These are phyloP conservation scores for Podospora pseudoanserina DNA, from an alignment of 495 filamentous ascomycete genomes.

Conservation along the genomic window DNA sequence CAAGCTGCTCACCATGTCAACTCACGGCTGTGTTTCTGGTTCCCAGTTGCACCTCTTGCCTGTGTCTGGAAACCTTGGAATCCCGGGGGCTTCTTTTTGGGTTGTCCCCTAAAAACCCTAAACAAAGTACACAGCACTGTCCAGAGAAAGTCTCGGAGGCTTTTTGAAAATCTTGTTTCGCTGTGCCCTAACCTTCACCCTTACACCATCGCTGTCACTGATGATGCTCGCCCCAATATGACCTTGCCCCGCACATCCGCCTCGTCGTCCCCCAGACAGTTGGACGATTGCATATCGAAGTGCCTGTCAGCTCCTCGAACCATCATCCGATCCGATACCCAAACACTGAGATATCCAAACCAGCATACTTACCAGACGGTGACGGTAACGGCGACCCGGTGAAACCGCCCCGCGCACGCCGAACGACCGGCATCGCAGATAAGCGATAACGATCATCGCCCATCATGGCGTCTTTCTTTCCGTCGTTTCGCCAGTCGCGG, in stretches of 20 bases:
- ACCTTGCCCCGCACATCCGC: conserved; percentile 22
- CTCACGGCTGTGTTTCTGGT: conserved; percentile 6
- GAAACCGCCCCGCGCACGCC: neutral
- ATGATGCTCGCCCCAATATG: conserved; percentile 30
- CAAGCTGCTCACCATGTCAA: neutral
- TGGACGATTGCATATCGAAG: neutral
- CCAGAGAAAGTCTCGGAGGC: neutral
- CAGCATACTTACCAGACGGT: neutral
- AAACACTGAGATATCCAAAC: neutral
- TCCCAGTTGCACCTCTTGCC: neutral
- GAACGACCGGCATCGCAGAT: conserved; percentile 6
- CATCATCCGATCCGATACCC: neutral
- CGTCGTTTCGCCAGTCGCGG: conserved; percentile 59
- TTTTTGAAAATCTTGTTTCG: neutral
- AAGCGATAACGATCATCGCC: conserved; percentile 9
- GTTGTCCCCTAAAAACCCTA: neutral
- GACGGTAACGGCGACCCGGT: neutral
- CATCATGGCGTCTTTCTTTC: conserved; percentile 57
- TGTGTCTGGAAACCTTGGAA: neutral
- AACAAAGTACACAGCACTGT: neutral
- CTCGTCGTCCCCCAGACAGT: conserved; percentile 6
- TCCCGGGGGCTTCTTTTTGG: neutral
- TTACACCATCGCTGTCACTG: conserved; percentile 10
- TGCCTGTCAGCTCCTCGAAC: neutral
- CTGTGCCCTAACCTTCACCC: neutral